Evolutionary conservation across 2,329 filamentous ascomycete species (phyloP), one percentile per base, ranked within the genome.

Genomic region (Nothopassalora personata): DNA sequence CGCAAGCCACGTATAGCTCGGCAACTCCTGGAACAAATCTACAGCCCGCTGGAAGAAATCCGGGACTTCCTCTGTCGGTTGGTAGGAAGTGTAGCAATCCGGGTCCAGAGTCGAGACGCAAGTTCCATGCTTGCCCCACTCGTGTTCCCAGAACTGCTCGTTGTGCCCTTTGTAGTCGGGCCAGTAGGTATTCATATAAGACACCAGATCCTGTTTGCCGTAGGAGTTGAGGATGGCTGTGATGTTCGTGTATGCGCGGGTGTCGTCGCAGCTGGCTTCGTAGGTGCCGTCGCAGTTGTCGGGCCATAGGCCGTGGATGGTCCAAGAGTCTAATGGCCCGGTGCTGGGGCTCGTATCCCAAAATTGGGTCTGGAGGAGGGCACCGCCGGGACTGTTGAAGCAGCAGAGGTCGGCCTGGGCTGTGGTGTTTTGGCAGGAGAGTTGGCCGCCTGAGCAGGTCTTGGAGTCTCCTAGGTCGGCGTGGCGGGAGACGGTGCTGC

Each of bases 341-440:
- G 84, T 81, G 1, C 80, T 76, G 1, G 87, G 87, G 59, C 81
- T 71, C 0, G 84, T 82, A 68, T 91, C 88, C 88, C 88, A 91
- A 75, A 91, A 91, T 67, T 91, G 88, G 1, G 89, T 91, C 72
- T 85, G 83, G 4, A 91, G 79, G 48, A 91, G 75, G 62, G 89
- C 83, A 7, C 89, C 89, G 4, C 87, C 85, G 0, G 88, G 88
- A 23, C 83, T 79, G 68, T 88, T 88, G 76, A 90, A 88, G 74
- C 89, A 91, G 76, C 89, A 91, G 6, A 85, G 81, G 68, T 91
- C 79, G 53, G 79, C 71, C n/a, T 83, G 80, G 7, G 75, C 73
- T 3, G 84, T 84, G 5, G 80, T 82, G 68, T 86, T 86, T 58
- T 85, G 82, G 69, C 87, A 90, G 66, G 84, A 87, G 54, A 87